These are phyloP conservation scores for Jatropha curcas DNA, from an alignment of 345 rosid genomes.

Conservation along the genomic window DNA sequence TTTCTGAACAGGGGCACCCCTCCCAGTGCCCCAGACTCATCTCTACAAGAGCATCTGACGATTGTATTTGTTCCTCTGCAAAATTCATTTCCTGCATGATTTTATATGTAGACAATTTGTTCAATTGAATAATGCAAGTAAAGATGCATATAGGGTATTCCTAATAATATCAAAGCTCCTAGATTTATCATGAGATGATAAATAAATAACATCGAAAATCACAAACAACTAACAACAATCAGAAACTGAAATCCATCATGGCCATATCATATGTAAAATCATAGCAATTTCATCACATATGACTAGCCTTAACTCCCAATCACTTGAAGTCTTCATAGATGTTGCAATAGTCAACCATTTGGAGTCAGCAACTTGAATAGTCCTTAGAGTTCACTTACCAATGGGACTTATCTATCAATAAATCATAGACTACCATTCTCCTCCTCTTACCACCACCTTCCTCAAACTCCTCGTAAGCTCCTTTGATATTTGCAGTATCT, in stretches of 20 bases:
- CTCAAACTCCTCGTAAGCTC: not conserved
- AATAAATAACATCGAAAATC: not conserved
- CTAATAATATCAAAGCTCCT: slow-evolving; percentile 7
- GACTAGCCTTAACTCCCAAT: not conserved
- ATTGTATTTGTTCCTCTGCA: slow-evolving; percentile 62
- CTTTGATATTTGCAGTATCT: not conserved
- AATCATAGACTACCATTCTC: not conserved
- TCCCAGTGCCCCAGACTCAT: slow-evolving; percentile 90
- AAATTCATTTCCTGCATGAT: slow-evolving; percentile 78
- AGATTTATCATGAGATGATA: not conserved
- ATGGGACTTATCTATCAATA: not conserved
- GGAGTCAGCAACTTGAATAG: not conserved
- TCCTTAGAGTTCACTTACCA: not conserved
- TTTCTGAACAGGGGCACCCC: slow-evolving; percentile 63
- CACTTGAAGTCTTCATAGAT: not conserved
- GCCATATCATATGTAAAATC: not conserved
- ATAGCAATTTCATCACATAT: not conserved
- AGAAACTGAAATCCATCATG: not conserved
- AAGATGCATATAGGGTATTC: not conserved
- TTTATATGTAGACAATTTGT: slow-evolving; percentile 13
- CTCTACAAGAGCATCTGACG: slow-evolving; percentile 66
- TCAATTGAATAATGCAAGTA: not conserved
- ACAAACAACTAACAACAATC: not conserved
- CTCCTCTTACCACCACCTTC: not conserved
- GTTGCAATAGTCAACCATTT: not conserved